These are phyloP conservation scores for Olyra latifolia DNA, from an alignment of 176 grass and related monocot genomes.

Conservation along the genomic window DNA sequence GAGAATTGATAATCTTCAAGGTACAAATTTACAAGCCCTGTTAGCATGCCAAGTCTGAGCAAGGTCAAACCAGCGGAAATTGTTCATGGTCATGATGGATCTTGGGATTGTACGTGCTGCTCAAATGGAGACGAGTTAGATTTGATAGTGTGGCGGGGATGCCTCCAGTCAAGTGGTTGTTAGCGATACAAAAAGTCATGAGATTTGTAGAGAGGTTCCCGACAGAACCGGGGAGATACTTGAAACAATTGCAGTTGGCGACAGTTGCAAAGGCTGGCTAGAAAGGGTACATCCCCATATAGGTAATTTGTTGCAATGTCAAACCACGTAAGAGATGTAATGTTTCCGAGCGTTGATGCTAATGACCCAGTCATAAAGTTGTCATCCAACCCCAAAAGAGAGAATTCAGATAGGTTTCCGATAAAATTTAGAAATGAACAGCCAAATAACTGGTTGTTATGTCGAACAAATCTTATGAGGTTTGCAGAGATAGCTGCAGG, in stretches of 20 bases:
- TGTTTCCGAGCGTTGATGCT: background rate
- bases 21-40: too few relatives aligned
- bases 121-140: background rate
- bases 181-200: rapidly evolving
- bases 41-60: background rate
- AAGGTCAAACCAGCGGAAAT: rapidly evolving
- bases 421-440: background rate
- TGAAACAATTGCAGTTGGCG: too few relatives aligned
- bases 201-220: conserved; percentile 6
- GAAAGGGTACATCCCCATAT: background rate
- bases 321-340: rapidly evolving
- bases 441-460: too few relatives aligned
- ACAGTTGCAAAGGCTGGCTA: too few relatives aligned
- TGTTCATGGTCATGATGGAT: background rate
- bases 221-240: too few relatives aligned
- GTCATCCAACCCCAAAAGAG: rapidly evolving
- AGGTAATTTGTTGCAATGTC: background rate
- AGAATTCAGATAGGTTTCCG: background rate
- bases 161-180: background rate
- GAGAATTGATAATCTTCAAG: too few relatives aligned
- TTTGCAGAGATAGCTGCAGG: too few relatives aligned
- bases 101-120: background rate
- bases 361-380: background rate
- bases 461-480: too few relatives aligned
- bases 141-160: background rate